Conservation (phyloP, 1,139 yeast species). For the Lodderomyces elongisporus region DNA sequence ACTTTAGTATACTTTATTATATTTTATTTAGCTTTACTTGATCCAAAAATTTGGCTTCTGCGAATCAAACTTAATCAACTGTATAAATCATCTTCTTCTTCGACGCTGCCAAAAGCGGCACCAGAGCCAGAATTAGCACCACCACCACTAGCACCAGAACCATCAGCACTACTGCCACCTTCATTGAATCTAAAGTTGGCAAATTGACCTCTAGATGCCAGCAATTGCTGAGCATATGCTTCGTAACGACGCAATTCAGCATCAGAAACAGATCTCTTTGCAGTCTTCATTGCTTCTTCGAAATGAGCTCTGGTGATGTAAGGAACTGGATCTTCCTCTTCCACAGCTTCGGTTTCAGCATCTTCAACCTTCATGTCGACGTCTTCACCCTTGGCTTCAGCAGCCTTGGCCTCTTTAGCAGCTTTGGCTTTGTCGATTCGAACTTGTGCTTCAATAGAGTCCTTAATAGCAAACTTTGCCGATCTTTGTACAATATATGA, state of each 20-base stretch:
- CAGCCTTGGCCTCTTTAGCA: too few species aligned
- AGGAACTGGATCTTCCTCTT: constrained; percentile 89
- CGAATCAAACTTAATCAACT: constrained; percentile 21
- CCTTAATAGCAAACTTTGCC: constrained; percentile 98
- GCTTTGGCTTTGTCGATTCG: constrained; percentile 49
- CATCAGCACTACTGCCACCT: constrained; percentile 17
- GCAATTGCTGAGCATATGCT: constrained; percentile 95
- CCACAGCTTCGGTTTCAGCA: constrained; percentile 51
- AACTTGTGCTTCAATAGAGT: constrained; percentile 84
- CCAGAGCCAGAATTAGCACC: constrained; percentile 14
- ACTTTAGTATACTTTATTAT: neutral
- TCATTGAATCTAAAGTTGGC: constrained; percentile 65
- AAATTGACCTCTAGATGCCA: constrained; percentile 91
- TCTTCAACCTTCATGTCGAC: constrained; percentile 50
- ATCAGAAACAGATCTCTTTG: constrained; percentile 94
- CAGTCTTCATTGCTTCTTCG: constrained; percentile 99
- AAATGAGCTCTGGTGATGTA: constrained; percentile 88
- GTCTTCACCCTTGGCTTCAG: constrained; percentile 47
- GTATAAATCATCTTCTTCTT: constrained; percentile 93
- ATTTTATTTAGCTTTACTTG: neutral
- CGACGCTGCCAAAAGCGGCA: constrained; percentile 59
- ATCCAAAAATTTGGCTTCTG: neutral
- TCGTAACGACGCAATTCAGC: constrained; percentile 98
- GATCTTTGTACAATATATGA: constrained; percentile 96
- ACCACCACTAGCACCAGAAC: constrained; percentile 5